These are phyloP conservation scores for Spinellus fusiger DNA, from an alignment of 192 early-diverging fungal genomes.

Conservation along the genomic window DNA sequence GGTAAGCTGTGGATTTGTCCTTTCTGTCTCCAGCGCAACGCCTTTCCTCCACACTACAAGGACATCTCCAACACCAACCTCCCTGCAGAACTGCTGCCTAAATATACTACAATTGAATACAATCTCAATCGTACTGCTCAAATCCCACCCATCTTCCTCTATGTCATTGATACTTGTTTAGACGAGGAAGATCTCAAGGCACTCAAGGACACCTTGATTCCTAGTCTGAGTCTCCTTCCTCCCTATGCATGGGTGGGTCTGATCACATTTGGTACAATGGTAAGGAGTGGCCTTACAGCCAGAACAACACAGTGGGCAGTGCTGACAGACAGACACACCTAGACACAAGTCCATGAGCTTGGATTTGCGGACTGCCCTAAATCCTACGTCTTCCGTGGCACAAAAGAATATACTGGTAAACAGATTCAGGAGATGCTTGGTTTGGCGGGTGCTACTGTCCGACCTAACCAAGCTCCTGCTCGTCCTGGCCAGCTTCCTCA, in stretches of 20 bases:
- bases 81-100: slow-evolving; percentile 85
- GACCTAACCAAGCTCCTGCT: slow-evolving; percentile 17
- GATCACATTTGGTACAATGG: slow-evolving; percentile 97
- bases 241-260: slow-evolving; percentile 88
- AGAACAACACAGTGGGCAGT: background rate
- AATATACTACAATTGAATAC: slow-evolving; percentile 97
- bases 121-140: slow-evolving; percentile 79
- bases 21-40: slow-evolving; percentile 96
- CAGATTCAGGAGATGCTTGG: slow-evolving; percentile 98
- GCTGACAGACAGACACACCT: background rate
- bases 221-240: slow-evolving; percentile 88
- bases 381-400: slow-evolving; percentile 95
- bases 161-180: slow-evolving; percentile 95
- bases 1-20: slow-evolving; percentile 97
- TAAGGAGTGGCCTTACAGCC: slow-evolving; percentile 26
- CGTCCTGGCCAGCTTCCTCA: slow-evolving; percentile 41
- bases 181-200: slow-evolving; percentile 94
- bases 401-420: slow-evolving; percentile 92
- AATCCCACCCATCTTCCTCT: slow-evolving; percentile 92
- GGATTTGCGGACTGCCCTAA: slow-evolving; percentile 95
- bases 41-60: slow-evolving; percentile 95
- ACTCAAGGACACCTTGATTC: slow-evolving; percentile 87
- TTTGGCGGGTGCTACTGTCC: slow-evolving; percentile 43
- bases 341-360: slow-evolving; percentile 95
- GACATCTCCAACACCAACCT: slow-evolving; percentile 90